These are phyloP conservation scores for Xylaria flabelliformis DNA, from an alignment of 495 filamentous ascomycete species.

Conservation along the genomic window DNA sequence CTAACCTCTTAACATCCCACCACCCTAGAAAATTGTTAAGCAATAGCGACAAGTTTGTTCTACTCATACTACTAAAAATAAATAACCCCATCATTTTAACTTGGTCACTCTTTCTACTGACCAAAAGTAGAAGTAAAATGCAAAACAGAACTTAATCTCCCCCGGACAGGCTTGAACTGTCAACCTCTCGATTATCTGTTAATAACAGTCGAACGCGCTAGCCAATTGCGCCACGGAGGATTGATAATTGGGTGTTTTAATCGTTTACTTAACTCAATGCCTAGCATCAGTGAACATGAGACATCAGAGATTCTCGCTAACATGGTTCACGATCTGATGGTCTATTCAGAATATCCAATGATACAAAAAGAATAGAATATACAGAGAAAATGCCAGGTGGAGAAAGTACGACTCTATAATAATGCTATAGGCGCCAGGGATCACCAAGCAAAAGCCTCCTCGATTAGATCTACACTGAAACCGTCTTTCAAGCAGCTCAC, in stretches of 20 bases:
- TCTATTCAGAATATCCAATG: background rate
- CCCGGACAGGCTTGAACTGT: conserved; percentile 10
- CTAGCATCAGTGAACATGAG: background rate
- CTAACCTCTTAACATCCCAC: too few relatives aligned
- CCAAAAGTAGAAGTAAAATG: background rate
- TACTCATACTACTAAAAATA: background rate
- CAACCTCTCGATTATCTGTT: background rate
- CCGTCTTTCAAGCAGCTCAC: conserved; percentile 19
- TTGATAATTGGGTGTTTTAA: background rate
- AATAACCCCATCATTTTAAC: too few relatives aligned
- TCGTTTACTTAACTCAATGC: background rate
- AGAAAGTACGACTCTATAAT: background rate
- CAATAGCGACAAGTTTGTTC: background rate
- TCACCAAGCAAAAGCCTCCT: conserved; percentile 23
- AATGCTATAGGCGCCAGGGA: background rate
- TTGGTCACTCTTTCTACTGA: too few relatives aligned
- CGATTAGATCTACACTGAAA: conserved; percentile 11
- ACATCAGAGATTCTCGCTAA: background rate
- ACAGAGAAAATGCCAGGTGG: background rate
- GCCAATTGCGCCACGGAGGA: conserved; percentile 22
- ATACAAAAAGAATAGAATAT: background rate
- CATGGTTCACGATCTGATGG: background rate
- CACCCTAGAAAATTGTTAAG: background rate
- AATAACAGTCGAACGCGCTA: conserved; percentile 12
- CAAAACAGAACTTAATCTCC: background rate